These are phyloP conservation scores for Danielozyma ontarioensis DNA, from an alignment of 805 yeast species.

Conservation along the genomic window DNA sequence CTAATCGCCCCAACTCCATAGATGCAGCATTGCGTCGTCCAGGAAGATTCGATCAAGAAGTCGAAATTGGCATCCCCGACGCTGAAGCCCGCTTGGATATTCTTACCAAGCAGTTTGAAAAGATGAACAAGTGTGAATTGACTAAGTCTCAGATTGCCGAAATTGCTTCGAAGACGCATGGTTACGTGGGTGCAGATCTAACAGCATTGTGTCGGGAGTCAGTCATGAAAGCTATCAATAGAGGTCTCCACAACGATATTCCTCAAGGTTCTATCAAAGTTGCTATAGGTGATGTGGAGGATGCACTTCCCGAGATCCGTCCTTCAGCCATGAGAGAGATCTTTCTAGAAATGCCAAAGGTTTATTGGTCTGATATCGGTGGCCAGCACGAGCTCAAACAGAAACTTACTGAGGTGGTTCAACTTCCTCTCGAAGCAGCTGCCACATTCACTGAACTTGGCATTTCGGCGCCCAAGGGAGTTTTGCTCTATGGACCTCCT, in stretches of 20 bases:
- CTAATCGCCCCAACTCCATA: conserved; percentile 63
- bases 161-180: conserved; percentile 81
- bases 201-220: conserved; percentile 85
- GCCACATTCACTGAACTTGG: conserved; percentile 76
- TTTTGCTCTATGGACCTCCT: conserved; percentile 93
- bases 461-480: conserved; percentile 88
- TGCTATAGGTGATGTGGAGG: conserved; percentile 52
- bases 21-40: conserved; percentile 78
- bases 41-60: conserved; percentile 85
- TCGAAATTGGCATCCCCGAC: conserved; percentile 91
- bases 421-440: conserved; percentile 80
- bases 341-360: conserved; percentile 89
- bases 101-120: conserved; percentile 52
- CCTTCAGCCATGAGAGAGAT: conserved; percentile 98
- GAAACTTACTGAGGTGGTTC: conserved; percentile 84
- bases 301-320: conserved; percentile 71
- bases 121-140: conserved; percentile 50
- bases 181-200: conserved; percentile 96
- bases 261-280: conserved; percentile 42
- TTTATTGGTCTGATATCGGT: conserved; percentile 91
- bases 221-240: conserved; percentile 74
- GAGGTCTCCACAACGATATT: conserved; percentile 38
- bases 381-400: conserved; percentile 84
- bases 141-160: conserved; percentile 49
- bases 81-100: conserved; percentile 73